Evolutionary conservation across 306 rosid species (phyloP).

Genomic region (Inga leiocalycina): DNA sequence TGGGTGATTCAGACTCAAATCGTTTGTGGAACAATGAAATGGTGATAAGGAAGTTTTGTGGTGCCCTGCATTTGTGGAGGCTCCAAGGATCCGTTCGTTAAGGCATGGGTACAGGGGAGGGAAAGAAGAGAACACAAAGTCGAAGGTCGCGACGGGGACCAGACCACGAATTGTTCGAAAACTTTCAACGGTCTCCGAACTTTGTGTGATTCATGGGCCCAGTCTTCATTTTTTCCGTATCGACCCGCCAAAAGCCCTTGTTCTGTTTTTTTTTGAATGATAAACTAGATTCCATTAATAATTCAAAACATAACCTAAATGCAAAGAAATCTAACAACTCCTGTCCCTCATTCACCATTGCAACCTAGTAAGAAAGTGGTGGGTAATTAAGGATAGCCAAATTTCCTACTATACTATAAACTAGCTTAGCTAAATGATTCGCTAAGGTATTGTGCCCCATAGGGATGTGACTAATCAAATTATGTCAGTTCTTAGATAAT

Average conservation of each 20-base stretch:
- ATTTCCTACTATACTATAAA: too few species aligned
- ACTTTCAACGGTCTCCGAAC: constrained; percentile 41
- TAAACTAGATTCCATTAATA: too few species aligned
- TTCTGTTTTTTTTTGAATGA: too few species aligned
- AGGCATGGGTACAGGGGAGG: constrained; percentile 21
- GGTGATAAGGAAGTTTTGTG: constrained; percentile 7
- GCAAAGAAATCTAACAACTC: too few species aligned
- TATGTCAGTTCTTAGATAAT: too few species aligned
- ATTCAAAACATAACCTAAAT: too few species aligned
- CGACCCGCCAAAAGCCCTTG: neutral
- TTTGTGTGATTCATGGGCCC: neutral
- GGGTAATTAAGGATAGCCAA: too few species aligned
- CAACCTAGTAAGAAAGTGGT: too few species aligned
- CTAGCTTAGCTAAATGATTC: too few species aligned
- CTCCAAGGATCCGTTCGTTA: constrained; percentile 46
- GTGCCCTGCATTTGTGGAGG: constrained; percentile 33
- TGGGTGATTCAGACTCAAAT: neutral
- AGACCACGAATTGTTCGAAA: constrained; percentile 49
- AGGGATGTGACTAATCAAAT: too few species aligned
- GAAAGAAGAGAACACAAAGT: constrained; percentile 11
- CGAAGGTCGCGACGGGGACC: constrained; percentile 42
- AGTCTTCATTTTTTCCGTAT: neutral
- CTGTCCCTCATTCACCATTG: too few species aligned
- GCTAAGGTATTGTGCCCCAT: too few species aligned
- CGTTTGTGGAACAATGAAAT: neutral